phyloP scores from a whole-genome alignment of 2,329 filamentous ascomycete genomes.

The Aspergillus glaucus region DNA sequence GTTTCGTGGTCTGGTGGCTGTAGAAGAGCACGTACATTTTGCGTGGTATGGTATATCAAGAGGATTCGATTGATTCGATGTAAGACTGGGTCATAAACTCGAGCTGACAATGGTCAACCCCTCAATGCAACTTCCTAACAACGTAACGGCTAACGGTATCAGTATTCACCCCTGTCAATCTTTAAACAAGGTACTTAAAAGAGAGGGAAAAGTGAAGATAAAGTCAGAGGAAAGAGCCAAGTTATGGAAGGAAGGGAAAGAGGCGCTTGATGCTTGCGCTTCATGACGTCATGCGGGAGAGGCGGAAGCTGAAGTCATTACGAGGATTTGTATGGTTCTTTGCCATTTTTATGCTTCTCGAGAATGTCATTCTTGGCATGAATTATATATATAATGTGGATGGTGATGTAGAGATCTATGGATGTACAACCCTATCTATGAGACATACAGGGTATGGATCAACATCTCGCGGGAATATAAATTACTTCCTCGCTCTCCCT shows the following conservation, averaged over 20 bases:
- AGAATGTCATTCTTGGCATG: not conserved
- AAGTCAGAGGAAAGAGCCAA: no score
- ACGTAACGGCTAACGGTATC: no score
- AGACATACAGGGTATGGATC: not conserved
- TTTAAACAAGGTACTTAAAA: not conserved
- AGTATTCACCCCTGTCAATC: no score
- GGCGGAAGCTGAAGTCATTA: constrained; percentile 22
- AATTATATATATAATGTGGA: not conserved
- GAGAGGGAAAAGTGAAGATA: not conserved
- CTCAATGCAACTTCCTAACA: no score
- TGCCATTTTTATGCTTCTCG: not conserved
- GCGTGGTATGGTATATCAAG: no score
- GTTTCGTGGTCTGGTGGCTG: not conserved
- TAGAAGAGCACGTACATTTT: no score
- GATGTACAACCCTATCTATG: no score
- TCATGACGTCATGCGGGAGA: constrained; percentile 27
- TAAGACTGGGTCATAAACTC: no score
- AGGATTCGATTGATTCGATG: no score
- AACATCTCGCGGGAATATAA: constrained; percentile 10
- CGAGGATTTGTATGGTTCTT: not conserved
- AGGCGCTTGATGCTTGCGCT: constrained; percentile 6
- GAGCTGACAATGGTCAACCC: no score
- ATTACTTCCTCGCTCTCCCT: constrained; percentile 7
- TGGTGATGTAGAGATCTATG: no score
- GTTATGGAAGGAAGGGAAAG: constrained; percentile 4